These are phyloP conservation scores for Murraya koenigii DNA, from an alignment of 345 rosid genomes.

Conservation along the genomic window DNA sequence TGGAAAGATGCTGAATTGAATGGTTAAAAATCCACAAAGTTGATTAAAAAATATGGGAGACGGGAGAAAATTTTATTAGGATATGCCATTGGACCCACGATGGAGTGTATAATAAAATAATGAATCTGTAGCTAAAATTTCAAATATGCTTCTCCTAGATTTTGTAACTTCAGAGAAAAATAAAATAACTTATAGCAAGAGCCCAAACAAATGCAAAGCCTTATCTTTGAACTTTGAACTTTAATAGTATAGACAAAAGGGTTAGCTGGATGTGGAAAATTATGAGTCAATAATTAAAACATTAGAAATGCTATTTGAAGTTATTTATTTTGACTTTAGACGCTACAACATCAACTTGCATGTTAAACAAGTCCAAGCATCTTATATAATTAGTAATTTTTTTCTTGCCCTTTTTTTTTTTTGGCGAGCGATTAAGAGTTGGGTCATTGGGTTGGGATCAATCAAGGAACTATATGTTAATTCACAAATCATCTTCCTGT, in stretches of 20 bases:
- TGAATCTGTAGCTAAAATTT: neutral
- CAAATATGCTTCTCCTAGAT: neutral
- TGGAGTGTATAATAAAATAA: neutral
- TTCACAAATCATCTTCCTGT: neutral
- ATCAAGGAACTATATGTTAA: neutral
- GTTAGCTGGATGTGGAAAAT: constrained; percentile 8
- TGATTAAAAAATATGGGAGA: neutral
- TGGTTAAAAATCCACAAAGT: neutral
- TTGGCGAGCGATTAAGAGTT: neutral
- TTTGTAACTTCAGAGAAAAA: neutral
- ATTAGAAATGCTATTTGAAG: neutral
- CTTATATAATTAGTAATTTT: neutral
- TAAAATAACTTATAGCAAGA: neutral
- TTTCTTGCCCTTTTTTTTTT: neutral
- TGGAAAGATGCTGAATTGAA: neutral
- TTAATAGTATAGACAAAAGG: neutral
- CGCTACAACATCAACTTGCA: neutral
- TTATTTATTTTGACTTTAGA: neutral
- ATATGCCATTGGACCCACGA: neutral
- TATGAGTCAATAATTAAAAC: neutral
- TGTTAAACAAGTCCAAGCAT: neutral
- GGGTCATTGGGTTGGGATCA: neutral
- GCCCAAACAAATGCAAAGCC: neutral
- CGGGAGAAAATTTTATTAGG: neutral
- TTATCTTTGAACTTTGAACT: neutral